A percentile compares a stretch with the other conserved stretches of the same genome.
These are phyloP conservation scores for Dorcoceras hygrometricum DNA, from an alignment of 257 asterid genomes.

Conservation along the genomic window DNA sequence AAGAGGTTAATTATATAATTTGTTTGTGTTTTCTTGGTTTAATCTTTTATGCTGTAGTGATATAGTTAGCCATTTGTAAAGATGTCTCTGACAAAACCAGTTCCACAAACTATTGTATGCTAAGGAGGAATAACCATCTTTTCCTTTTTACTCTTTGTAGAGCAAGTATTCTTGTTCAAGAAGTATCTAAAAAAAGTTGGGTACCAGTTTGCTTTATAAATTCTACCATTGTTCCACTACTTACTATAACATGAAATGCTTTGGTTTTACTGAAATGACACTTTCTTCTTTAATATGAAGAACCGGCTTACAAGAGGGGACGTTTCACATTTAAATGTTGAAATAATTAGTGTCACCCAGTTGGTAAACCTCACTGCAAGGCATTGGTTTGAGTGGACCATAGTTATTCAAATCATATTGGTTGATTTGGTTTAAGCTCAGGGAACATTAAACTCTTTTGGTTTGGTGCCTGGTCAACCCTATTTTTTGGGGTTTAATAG, in stretches of 20 bases:
- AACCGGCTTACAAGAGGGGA: too few species aligned
- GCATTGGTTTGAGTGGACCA: not conserved
- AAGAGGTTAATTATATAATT: constrained; percentile 61
- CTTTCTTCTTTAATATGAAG: too few species aligned
- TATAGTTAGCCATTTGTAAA: constrained; percentile 11
- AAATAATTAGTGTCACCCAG: too few species aligned
- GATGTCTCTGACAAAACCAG: constrained; percentile 26
- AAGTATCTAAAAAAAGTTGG: not conserved
- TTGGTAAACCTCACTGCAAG: too few species aligned
- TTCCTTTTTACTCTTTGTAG: not conserved
- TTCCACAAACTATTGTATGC: constrained; percentile 18
- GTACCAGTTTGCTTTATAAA: too few species aligned
- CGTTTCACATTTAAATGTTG: too few species aligned
- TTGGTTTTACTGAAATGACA: too few species aligned
- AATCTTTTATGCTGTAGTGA: not conserved
- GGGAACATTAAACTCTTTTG: not conserved
- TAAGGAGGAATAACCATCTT: constrained; percentile 2
- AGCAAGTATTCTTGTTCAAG: not conserved
- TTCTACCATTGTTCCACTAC: too few species aligned
- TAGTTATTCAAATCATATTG: not conserved
- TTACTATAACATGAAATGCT: too few species aligned
- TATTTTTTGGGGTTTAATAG: not conserved
- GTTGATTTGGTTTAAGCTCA: constrained; percentile 6
- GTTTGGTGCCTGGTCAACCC: not conserved
- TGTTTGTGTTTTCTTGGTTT: constrained; percentile 23